A percentile compares a stretch with the other conserved stretches of the same genome.
Evolutionary conservation across 768 basidiomycete genomes (phyloP).

Genomic region (Kwoniella sp.): DNA sequence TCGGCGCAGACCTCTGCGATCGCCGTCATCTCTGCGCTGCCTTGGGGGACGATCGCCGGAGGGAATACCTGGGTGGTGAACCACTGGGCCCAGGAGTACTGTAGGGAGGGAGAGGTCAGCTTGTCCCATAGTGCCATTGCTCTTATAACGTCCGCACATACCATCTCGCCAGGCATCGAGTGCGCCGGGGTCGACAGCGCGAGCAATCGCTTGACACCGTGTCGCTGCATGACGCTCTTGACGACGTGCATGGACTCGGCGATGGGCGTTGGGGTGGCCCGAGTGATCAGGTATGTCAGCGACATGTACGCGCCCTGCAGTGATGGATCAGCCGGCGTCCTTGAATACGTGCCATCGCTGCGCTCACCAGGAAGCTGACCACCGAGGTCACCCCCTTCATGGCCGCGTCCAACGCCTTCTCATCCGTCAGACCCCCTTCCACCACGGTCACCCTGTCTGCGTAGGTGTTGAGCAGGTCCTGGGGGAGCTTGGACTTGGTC

Average conservation of each 20-base stretch:
- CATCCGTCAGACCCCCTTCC: constrained; percentile 5
- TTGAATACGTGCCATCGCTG: not conserved
- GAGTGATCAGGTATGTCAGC: constrained; percentile 1
- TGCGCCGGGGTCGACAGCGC: constrained; percentile 10
- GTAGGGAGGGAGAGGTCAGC: not conserved
- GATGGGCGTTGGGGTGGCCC: constrained; percentile 5
- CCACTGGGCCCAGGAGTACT: constrained; percentile 10
- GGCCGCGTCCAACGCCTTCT: constrained; percentile 1
- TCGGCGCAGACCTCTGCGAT: constrained; percentile 3
- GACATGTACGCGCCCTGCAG: constrained; percentile 7
- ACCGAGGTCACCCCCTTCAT: constrained; percentile 5
- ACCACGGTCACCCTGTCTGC: not conserved
- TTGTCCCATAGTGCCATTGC: not conserved
- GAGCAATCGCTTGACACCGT: constrained; percentile 2
- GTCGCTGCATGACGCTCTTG: constrained; percentile 9
- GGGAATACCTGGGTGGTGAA: constrained; percentile 11
- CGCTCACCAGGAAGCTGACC: constrained; percentile 10
- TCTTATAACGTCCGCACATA: not conserved
- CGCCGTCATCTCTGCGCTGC: constrained; percentile 7
- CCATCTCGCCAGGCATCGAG: constrained; percentile 5
- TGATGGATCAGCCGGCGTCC: not conserved
- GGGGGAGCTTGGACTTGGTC: constrained; percentile 2
- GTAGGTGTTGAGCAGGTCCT: constrained; percentile 2
- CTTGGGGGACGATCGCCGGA: constrained; percentile 3
- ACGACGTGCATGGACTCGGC: constrained; percentile 2